Evolutionary conservation across 1,284 basidiomycete genomes (phyloP).

Genomic region (Wallemia hederae): DNA sequence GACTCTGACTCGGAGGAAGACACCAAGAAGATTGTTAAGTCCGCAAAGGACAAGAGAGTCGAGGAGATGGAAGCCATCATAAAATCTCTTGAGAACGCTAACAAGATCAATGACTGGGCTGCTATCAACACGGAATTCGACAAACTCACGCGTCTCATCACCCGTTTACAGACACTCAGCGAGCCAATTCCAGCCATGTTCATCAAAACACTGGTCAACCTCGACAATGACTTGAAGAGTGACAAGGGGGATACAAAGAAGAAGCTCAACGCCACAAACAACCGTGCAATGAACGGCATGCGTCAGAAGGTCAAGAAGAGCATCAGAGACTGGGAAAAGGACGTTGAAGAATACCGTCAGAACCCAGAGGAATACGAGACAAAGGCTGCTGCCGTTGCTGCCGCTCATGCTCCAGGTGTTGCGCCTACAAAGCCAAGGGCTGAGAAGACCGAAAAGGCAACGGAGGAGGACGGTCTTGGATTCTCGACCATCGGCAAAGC

Average conservation of each 20-base stretch:
- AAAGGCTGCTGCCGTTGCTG: conserved; percentile 26
- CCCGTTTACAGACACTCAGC: conserved; percentile 55
- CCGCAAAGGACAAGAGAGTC: conserved; percentile 56
- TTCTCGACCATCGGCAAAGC: conserved; percentile 82
- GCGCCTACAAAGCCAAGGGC: conserved; percentile 21
- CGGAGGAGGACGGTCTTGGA: conserved; percentile 29
- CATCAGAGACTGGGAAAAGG: conserved; percentile 58
- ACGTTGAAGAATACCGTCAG: conserved; percentile 52
- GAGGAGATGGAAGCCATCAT: conserved; percentile 80
- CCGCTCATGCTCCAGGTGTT: conserved; percentile 21
- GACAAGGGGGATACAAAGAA: conserved; percentile 68
- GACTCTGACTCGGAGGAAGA: conserved; percentile 29
- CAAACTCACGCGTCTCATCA: conserved; percentile 66
- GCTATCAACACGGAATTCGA: conserved; percentile 89
- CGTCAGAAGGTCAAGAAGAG: conserved; percentile 91
- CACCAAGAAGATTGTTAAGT: conserved; percentile 40
- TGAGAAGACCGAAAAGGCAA: conserved; percentile 12
- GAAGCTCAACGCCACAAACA: conserved; percentile 88
- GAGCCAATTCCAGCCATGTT: conserved; percentile 72
- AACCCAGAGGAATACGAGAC: conserved; percentile 71
- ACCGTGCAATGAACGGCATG: conserved; percentile 79
- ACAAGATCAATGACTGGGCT: conserved; percentile 52
- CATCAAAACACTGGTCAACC: conserved; percentile 40
- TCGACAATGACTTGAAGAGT: conserved; percentile 46
- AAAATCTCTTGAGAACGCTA: conserved; percentile 61